Conservation (phyloP, 2,329 filamentous ascomycete genomes). For the Penicillium sp. region DNA sequence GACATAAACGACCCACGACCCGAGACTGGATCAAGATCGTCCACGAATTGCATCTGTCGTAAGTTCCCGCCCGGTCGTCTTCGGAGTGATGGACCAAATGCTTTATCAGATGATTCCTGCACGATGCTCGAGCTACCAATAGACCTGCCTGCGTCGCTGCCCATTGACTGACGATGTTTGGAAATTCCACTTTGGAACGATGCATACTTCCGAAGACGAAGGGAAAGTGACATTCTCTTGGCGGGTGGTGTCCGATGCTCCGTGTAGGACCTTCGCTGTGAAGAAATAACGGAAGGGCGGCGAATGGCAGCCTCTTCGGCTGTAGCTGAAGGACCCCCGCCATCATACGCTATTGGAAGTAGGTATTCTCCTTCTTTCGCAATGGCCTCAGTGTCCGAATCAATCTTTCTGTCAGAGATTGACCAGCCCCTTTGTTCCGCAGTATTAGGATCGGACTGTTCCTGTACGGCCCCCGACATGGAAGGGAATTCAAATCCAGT, state of each 20-base stretch:
- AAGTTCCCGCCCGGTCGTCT: conserved; percentile 76
- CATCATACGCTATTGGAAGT: conserved; percentile 36
- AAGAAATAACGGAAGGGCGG: conserved; percentile 20
- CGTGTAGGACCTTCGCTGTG: conserved; percentile 33
- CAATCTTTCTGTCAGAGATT: background rate
- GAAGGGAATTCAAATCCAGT: conserved; percentile 49
- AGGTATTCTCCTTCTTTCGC: conserved; percentile 32
- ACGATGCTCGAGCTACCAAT: conserved; percentile 17
- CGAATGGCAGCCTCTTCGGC: conserved; percentile 18
- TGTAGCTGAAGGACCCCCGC: conserved; percentile 14
- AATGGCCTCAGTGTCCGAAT: conserved; percentile 19
- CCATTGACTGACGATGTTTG: conserved; percentile 31
- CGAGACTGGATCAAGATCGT: conserved; percentile 58
- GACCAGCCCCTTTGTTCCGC: background rate
- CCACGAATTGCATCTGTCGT: conserved; percentile 68
- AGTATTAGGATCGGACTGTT: conserved; percentile 6
- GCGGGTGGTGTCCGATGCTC: conserved; percentile 28
- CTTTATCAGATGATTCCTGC: conserved; percentile 27
- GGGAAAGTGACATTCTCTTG: conserved; percentile 36
- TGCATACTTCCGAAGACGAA: conserved; percentile 49
- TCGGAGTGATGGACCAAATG: conserved; percentile 62
- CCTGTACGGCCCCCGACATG: conserved; percentile 44
- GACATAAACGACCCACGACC: conserved; percentile 43
- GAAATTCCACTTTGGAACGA: conserved; percentile 50
- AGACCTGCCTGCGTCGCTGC: conserved; percentile 28